Conservation (phyloP, 1,284 basidiomycete species). For the Albatrellus sp. region DNA sequence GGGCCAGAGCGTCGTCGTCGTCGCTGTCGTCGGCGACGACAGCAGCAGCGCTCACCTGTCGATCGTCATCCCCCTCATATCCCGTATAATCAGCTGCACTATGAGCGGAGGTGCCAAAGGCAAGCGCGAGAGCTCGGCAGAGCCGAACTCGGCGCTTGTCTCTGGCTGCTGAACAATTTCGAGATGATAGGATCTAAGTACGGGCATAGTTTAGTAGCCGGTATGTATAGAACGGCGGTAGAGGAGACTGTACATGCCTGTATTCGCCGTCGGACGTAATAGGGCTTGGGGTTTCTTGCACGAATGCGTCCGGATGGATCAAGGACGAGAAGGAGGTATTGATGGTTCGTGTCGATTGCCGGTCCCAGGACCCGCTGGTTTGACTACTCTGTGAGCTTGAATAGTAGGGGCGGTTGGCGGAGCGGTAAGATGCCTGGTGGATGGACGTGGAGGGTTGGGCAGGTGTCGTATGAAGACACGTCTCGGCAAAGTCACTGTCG, state of each 20-base stretch:
- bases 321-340: constrained; percentile 6
- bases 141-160: constrained; percentile 68
- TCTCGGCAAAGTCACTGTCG: too few species aligned
- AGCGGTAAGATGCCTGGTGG: constrained; percentile 9
- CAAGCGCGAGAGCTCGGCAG: constrained; percentile 62
- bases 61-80: constrained; percentile 51
- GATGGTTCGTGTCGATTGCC: constrained; percentile 8
- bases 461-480: background rate
- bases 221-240: background rate
- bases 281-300: constrained; percentile 7
- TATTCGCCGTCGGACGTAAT: constrained; percentile 5
- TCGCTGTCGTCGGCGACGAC: too few species aligned
- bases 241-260: constrained; percentile 6
- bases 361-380: constrained; percentile 5
- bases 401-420: constrained; percentile 7
- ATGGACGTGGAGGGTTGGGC: constrained; percentile 1
- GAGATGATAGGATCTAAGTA: constrained; percentile 52
- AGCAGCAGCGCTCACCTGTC: constrained; percentile 44
- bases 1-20: too few species aligned
- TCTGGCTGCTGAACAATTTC: constrained; percentile 74
- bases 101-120: constrained; percentile 74
- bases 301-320: constrained; percentile 4
- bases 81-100: constrained; percentile 63
- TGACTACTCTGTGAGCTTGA: constrained; percentile 4
- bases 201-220: background rate